Conservation (phyloP, 2,329 filamentous ascomycete genomes). For the Paraphaeosphaeria minitans region DNA sequence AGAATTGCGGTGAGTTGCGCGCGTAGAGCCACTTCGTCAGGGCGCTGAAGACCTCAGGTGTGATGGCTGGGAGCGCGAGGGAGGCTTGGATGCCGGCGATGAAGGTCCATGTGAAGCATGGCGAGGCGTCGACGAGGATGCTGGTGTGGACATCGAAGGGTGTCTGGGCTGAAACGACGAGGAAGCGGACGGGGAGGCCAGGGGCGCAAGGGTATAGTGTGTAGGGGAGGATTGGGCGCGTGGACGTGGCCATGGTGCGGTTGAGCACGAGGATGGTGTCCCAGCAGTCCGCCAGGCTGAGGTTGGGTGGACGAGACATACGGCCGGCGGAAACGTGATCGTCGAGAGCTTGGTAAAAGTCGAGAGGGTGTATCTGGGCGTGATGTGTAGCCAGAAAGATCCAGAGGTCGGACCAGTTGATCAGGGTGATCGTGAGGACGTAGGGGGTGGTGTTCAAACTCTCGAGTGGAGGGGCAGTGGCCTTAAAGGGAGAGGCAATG, state of each 20-base stretch:
- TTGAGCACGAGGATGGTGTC: background rate
- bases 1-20: background rate
- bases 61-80: background rate
- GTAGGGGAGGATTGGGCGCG: background rate
- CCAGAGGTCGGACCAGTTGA: no score
- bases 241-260: background rate
- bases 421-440: no score
- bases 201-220: background rate
- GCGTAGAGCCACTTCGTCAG: slow-evolving; percentile 13
- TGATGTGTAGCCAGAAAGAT: no score
- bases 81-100: background rate
- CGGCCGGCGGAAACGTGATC: background rate
- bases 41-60: background rate
- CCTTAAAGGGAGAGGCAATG: background rate
- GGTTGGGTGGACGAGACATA: background rate
- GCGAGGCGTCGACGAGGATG: slow-evolving; percentile 6
- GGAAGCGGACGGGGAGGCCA: slow-evolving; percentile 1
- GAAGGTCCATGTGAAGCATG: slow-evolving; percentile 4
- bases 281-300: no score
- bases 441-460: background rate
- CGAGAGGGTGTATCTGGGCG: background rate
- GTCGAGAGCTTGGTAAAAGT: background rate
- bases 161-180: slow-evolving; percentile 3
- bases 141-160: slow-evolving; percentile 13
- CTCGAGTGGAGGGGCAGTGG: background rate